Conservation (phyloP, 1,284 basidiomycete species). For the Apiotrichum porosum region DNA sequence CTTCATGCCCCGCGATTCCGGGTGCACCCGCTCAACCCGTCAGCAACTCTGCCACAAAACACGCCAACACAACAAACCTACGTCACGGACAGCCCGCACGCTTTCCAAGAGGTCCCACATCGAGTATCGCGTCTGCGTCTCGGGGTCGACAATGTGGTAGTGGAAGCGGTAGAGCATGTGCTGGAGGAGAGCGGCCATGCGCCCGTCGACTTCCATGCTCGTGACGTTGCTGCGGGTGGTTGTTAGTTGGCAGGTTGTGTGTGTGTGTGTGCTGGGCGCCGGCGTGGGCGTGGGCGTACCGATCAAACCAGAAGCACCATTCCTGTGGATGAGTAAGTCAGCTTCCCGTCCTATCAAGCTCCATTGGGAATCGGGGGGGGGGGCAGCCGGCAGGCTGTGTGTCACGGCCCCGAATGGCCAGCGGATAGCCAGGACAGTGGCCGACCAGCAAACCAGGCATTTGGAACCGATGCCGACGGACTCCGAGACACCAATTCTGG, state of each 20-base stretch:
- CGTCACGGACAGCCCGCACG: conserved; percentile 14
- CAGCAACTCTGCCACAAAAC: background rate
- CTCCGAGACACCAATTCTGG: too few relatives aligned
- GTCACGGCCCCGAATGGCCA: too few relatives aligned
- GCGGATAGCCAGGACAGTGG: too few relatives aligned
- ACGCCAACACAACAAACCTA: background rate
- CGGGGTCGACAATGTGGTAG: conserved; percentile 4
- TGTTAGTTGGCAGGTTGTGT: too few relatives aligned
- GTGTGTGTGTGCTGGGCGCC: background rate
- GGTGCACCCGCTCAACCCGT: conserved; percentile 7
- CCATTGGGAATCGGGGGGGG: too few relatives aligned
- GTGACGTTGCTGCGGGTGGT: conserved; percentile 6
- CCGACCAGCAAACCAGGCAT: too few relatives aligned
- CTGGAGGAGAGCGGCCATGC: conserved; percentile 6
- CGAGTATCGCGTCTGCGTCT: conserved; percentile 1
- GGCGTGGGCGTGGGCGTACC: conserved; percentile 1
- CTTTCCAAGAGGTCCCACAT: conserved; percentile 12
- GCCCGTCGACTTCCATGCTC: conserved; percentile 10
- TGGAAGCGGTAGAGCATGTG: conserved; percentile 17
- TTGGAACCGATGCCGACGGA: too few relatives aligned
- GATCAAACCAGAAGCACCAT: conserved; percentile 22
- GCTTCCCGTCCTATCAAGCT: too few relatives aligned
- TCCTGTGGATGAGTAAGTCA: conserved; percentile 5
- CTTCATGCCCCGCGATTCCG: conserved; percentile 3
- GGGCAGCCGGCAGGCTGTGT: too few relatives aligned